Evolutionary conservation across 768 basidiomycete genomes (phyloP), one percentile per base, ranked within the genome.

Genomic region (Pisolithus tinctorius): DNA sequence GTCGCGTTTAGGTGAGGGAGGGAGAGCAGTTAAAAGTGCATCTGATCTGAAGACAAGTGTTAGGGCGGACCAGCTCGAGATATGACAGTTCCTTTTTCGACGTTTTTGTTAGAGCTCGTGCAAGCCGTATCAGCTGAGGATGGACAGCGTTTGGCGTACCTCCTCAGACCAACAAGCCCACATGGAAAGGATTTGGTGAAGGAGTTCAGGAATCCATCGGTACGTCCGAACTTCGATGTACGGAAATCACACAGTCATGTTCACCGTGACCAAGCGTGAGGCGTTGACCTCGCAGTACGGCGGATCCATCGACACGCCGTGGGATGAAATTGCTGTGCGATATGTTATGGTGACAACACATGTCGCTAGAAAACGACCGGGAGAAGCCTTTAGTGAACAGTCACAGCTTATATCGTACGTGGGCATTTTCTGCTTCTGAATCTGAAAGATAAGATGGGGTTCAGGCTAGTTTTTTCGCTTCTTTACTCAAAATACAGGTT

Each of bases 271-370:
- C 17, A 47, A 57, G 60, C 63, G 58, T 20, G 61, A 61, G 38
- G 10, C 45, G 31, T 46, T 61, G 17, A 61, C 47, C 41, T 52
- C 47, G 9, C 49, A 58, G 20, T 69, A 84, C 59, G 75, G 82
- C 59, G 85, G 81, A 9, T 77, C 76, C 49, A 79, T 92, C 62
- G 75, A 79, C 50, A 70, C 67, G 44, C 91, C 91, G 6, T 93
- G 90, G 88, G 88, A 90, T 55, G 90, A 92, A 48, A 85, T 93
- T 58, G 82, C 86, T 7, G 80, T 91, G 45, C 84, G 88, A 62
- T 92, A 92, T 64, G 81, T 91, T 16, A 69, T 91, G 58, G 82
- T 84, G 23, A 83, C 86, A 54, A 77, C 79, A 29, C 79, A 87
- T 65, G 77, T 84, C 37, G 83, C 82, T 38, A 84, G 81, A 59